Evolutionary conservation across 805 yeast genomes (phyloP).

Genomic region (Myxozyma udenii): DNA sequence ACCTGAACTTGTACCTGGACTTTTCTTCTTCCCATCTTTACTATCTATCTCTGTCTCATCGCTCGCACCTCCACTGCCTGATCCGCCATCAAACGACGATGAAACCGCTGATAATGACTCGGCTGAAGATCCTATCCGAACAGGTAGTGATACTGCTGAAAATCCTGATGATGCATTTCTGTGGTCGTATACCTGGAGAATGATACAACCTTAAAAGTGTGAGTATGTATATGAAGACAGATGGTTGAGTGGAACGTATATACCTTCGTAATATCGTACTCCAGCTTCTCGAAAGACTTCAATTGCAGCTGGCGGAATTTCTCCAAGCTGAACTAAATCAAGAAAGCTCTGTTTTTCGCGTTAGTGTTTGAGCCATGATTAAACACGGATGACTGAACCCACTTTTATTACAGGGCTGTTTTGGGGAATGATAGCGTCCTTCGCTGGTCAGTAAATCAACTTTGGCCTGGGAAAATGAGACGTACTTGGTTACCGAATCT

Average conservation of each 20-base stretch:
- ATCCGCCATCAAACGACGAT: not conserved
- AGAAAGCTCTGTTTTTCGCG: constrained; percentile 50
- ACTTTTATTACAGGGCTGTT: constrained; percentile 69
- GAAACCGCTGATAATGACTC: not conserved
- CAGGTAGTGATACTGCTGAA: not conserved
- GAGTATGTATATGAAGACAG: not conserved
- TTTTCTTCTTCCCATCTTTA: not conserved
- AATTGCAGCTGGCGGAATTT: constrained; percentile 82
- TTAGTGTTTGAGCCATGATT: not conserved
- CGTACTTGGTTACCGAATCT: constrained; percentile 73
- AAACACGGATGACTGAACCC: not conserved
- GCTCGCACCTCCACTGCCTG: not conserved
- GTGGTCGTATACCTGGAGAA: constrained; percentile 84
- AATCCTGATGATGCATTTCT: constrained; percentile 41
- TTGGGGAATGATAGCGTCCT: constrained; percentile 80
- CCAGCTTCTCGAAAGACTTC: constrained; percentile 88
- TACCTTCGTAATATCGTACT: constrained; percentile 73
- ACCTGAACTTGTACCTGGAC: not conserved
- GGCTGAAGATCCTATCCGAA: not conserved
- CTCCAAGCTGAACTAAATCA: constrained; percentile 72
- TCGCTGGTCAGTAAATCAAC: not conserved
- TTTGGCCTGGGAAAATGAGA: not conserved
- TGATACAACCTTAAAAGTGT: constrained; percentile 55
- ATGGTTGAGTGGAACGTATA: not conserved
- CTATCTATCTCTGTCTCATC: not conserved